phyloP scores from a whole-genome alignment of 768 basidiomycete genomes.

The Leccinum boreale region DNA sequence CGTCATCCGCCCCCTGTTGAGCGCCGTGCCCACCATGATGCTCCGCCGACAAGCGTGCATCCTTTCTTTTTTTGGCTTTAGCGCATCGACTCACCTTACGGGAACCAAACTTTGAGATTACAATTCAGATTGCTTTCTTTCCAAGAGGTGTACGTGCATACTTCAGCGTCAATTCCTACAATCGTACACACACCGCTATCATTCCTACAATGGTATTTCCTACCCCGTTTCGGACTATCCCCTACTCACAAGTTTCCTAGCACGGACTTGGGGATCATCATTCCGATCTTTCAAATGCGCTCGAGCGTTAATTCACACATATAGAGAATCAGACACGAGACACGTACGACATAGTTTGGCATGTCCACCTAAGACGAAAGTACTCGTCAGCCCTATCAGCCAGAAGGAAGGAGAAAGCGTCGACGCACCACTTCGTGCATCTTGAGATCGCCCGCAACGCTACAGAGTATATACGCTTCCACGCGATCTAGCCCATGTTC shows the following conservation, averaged over 20 bases:
- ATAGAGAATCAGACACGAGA: neutral
- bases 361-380: conserved; percentile 48
- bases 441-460: conserved; percentile 54
- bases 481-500: conserved; percentile 42
- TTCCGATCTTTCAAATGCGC: conserved; percentile 41
- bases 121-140: neutral
- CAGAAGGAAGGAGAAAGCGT: neutral
- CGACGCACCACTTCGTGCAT: conserved; percentile 57
- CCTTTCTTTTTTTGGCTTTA: too few relatives aligned
- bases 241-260: conserved; percentile 17
- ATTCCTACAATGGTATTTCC: neutral
- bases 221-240: neutral
- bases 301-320: neutral
- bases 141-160: neutral
- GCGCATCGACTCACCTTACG: too few relatives aligned
- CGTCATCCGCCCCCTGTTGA: conserved; percentile 77
- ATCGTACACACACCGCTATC: neutral
- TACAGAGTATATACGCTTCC: conserved; percentile 61
- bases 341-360: conserved; percentile 60
- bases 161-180: neutral
- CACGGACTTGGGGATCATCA: conserved; percentile 52
- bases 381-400: neutral
- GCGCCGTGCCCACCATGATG: conserved; percentile 90
- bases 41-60: conserved; percentile 94
- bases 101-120: too few relatives aligned